Base-by-base conservation (phyloP, 345 rosid genomes). In the Raphanus raphanistrum region DNA sequence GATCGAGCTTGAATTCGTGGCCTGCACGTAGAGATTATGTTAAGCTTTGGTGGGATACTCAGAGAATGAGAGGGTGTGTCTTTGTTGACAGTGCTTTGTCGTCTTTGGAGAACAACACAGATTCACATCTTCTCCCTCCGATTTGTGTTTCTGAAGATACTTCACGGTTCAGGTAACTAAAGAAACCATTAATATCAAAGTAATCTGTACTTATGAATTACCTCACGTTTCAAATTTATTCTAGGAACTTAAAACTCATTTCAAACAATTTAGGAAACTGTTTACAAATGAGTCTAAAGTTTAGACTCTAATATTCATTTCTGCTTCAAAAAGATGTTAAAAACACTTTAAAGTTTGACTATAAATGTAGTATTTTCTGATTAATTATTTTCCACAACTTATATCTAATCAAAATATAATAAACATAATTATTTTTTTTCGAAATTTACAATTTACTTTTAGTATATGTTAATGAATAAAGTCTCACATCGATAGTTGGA, bases 21-120 rank as follows among this genome's bases (percentile, higher is more conserved):
- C 84, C 78, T 4, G 76, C 73, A 7, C 84, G 91, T 29, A 87
- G 83, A 72, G 90, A 90, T 0, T 90, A 86, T 27, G 84, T 87
- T 12, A 86, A 85, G 81, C 87, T 87, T 32, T 92, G 97, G 98
- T 94, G 98, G 97, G 80, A 84, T 50, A 80, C 86, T 4, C 36
- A 63, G 1, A 76, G 69, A 61, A 92, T 87, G 92, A 81, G 88
- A 10, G 98, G 97, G 10, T 90, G 93, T 12, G 98, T 90, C 5
- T 94, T 89, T 68, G 74, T 92, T 38, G 82, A 71, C 8, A 32
- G 74, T 2, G 63, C 65, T 1, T 50, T 71, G 63, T 72, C 85
- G 48, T 76, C 86, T 8, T 50, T 31, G 26, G 41, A 70, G 3
- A 80, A 80, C 32, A 12, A 70, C 38, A 41, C 57, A 57, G 79